A percentile compares a stretch with the other conserved stretches of the same genome.
Conservation (phyloP, 805 yeast genomes). For the Candida argentea region DNA sequence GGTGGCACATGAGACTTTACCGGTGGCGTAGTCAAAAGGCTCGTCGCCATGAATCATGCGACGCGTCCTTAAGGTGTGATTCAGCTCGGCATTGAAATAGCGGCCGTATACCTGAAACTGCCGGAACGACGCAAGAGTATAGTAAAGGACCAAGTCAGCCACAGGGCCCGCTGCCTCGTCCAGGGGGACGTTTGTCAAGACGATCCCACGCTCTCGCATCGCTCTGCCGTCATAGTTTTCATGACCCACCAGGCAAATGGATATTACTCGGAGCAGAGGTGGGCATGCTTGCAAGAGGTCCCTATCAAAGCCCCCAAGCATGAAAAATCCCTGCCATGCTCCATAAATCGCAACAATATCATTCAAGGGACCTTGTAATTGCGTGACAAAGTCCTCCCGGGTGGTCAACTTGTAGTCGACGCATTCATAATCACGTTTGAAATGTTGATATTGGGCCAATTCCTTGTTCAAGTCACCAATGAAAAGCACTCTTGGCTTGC, state of each 20-base stretch:
- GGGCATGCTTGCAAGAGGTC: constrained; percentile 39
- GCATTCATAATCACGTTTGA: constrained; percentile 29
- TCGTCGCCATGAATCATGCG: constrained; percentile 21
- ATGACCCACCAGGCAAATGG: constrained; percentile 49
- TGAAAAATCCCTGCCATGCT: constrained; percentile 47
- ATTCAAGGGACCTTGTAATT: constrained; percentile 30
- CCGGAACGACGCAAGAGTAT: constrained; percentile 52
- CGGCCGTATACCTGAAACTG: constrained; percentile 39
- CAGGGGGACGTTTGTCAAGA: constrained; percentile 48
- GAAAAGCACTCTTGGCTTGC: constrained; percentile 33
- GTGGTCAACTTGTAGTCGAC: constrained; percentile 31
- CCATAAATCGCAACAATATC: constrained; percentile 45
- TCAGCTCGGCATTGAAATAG: constrained; percentile 22
- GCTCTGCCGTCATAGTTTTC: constrained; percentile 38
- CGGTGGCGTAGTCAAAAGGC: constrained; percentile 20
- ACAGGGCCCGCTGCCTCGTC: constrained; percentile 58
- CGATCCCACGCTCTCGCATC: constrained; percentile 33
- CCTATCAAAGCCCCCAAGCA: constrained; percentile 40
- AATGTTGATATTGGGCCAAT: constrained; percentile 35
- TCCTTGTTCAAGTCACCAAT: constrained; percentile 40
- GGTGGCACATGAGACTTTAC: constrained; percentile 8
- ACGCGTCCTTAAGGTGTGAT: constrained; percentile 40
- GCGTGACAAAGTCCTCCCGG: constrained; percentile 29
- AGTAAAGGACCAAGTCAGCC: constrained; percentile 57
- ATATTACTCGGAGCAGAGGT: constrained; percentile 32